A percentile compares a stretch with the other conserved stretches of the same genome.
Evolutionary conservation across 164 flowering plant genomes (phyloP).

Genomic region (Macadamia tetraphylla): DNA sequence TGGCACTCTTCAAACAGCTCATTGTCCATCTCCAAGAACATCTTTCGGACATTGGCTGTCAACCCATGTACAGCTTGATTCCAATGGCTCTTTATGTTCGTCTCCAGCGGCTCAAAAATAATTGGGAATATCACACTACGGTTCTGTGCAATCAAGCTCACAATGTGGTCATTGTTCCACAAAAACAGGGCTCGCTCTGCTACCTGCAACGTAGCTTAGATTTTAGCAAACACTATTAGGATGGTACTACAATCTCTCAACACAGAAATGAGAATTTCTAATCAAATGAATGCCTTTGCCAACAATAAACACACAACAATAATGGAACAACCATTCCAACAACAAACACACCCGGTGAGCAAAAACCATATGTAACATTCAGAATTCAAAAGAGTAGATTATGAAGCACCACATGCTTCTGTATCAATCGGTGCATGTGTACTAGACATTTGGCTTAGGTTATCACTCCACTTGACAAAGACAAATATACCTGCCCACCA

Average conservation of each 20-base stretch:
- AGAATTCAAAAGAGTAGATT: no score
- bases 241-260: neutral
- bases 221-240: neutral
- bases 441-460: no score
- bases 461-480: no score
- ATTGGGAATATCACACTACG: constrained; percentile 51
- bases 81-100: constrained; percentile 64
- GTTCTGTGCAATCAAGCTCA: constrained; percentile 74
- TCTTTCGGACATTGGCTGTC: constrained; percentile 58
- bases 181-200: constrained; percentile 79
- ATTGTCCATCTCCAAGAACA: constrained; percentile 72
- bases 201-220: constrained; percentile 39
- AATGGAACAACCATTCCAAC: no score
- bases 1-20: constrained; percentile 69
- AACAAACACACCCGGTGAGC: no score
- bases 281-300: no score
- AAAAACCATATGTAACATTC: no score
- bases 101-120: constrained; percentile 66
- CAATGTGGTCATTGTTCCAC: constrained; percentile 84
- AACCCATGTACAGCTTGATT: constrained; percentile 75
- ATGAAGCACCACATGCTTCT: no score
- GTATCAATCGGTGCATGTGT: no score
- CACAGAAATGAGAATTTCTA: no score
- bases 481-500: no score
- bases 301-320: no score